Percentiles rank a stretch among this genome's conserved stretches.
phyloP scores from a whole-genome alignment of 2,329 filamentous ascomycete species.

The Hymenoscyphus fraxineus region DNA sequence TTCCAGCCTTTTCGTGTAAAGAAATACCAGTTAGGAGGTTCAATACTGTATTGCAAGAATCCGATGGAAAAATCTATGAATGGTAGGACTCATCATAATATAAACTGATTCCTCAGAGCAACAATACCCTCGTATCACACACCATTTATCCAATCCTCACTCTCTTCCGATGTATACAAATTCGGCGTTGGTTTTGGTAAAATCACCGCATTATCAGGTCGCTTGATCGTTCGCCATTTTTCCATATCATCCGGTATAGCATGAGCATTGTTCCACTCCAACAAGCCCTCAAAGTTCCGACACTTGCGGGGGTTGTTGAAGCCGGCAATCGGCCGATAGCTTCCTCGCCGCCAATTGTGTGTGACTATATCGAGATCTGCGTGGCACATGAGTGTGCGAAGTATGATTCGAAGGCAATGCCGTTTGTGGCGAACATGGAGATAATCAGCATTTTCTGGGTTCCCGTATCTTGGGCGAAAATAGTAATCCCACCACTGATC shows the following conservation, averaged over 20 bases:
- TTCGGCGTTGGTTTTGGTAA: slow-evolving; percentile 8
- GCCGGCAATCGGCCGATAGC: slow-evolving; percentile 6
- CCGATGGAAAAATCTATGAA: background rate
- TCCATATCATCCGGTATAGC: slow-evolving; percentile 6
- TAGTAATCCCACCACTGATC: slow-evolving; percentile 8
- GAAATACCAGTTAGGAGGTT: background rate
- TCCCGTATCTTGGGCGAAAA: slow-evolving; percentile 6
- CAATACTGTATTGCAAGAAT: too few species aligned
- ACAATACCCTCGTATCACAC: background rate
- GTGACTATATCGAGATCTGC: slow-evolving; percentile 35
- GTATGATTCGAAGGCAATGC: slow-evolving; percentile 10
- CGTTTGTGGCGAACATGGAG: slow-evolving; percentile 6
- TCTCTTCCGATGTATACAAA: slow-evolving; percentile 10
- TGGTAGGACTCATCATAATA: background rate
- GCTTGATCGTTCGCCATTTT: slow-evolving; percentile 7
- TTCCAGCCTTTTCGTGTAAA: background rate
- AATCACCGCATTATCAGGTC: slow-evolving; percentile 9
- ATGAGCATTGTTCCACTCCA: slow-evolving; percentile 9
- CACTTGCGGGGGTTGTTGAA: slow-evolving; percentile 10
- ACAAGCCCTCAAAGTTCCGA: slow-evolving; percentile 9
- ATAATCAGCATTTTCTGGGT: slow-evolving; percentile 10
- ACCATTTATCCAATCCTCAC: slow-evolving; percentile 8
- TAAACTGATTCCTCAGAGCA: background rate
- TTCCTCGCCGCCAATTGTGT: slow-evolving; percentile 28
- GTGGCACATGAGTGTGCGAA: slow-evolving; percentile 24